Percentiles rank a stretch among this genome's conserved stretches.
Conservation (phyloP, 2,329 filamentous ascomycete species). For the Fusarium bulbicola region DNA sequence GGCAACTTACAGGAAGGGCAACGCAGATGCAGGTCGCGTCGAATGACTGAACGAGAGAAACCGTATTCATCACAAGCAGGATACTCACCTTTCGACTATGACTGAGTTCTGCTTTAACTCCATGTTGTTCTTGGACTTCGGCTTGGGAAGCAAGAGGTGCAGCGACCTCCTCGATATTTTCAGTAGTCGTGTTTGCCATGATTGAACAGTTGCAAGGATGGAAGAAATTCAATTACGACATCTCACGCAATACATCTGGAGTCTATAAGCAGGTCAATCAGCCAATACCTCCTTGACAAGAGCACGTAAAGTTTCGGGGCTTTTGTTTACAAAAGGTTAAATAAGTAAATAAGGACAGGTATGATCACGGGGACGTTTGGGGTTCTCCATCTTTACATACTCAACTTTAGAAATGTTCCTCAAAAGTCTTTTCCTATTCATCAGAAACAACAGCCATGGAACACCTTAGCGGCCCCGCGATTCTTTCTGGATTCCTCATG, state of each 20-base stretch:
- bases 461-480: conserved; percentile 20
- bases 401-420: not conserved
- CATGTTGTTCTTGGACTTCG: not conserved
- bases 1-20: conserved; percentile 37
- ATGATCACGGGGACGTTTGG: not conserved
- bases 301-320: not conserved
- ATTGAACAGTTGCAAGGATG: not conserved
- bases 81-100: conserved; percentile 26
- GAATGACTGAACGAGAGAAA: conserved; percentile 39
- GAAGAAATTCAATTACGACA: not conserved
- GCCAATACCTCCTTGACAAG: not conserved
- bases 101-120: not conserved
- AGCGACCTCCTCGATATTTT: not conserved
- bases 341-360: not conserved
- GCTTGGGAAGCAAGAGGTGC: not conserved
- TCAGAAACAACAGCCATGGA: not conserved
- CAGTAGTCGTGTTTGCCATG: not conserved
- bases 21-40: conserved; percentile 44
- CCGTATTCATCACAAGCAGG: conserved; percentile 31
- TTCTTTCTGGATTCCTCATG: conserved; percentile 32
- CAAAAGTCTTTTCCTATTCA: not conserved
- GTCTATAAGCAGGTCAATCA: not conserved
- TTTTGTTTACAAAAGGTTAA: conserved; percentile 3
- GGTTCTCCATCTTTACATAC: not conserved
- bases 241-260: not conserved